Evolutionary conservation across 2,329 filamentous ascomycete species (phyloP), one percentile per base, ranked within the genome.

Genomic region (Coniosporium tulheliwenetii): DNA sequence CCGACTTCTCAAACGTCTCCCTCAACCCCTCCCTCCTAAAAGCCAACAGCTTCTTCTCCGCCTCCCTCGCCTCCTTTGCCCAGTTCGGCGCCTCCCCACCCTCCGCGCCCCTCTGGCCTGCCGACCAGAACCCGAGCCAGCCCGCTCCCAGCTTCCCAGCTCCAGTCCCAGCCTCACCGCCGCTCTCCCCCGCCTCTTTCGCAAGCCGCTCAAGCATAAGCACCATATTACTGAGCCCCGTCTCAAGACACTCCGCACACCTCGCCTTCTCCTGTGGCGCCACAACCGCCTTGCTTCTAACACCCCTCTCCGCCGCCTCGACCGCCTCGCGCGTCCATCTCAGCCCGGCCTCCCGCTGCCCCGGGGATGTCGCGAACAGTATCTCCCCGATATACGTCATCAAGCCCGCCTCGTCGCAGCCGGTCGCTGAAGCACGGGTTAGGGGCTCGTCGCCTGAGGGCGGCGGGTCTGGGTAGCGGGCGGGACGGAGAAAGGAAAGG

Each of bases 351-450:
- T 84, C 77, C 39, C 67, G 65, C 13, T 58, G 64, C 13, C 55
- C 48, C 8, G 45, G 66, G 62, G n/a, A 70, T 4, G 73, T 73
- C 0, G 84, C 75, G 58, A 82, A 95, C 30, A 96, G 71, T 39
- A 96, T 93, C 63, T 96, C 89, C 43, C 89, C 89, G 46, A 96
- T 89, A 59, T 94, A 91, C 16, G 86, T 72, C 68, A 85, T 86
- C 10, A 95, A 63, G 0, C 77, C 85, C 2, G 86, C 85, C 59
- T 95, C 87, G 48, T 91, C 81, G 59, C 87, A 95, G 5, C 83
- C 76, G 2, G 44, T 42, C 26, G 70, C 66, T 8, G 75, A 55
- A 41, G 73, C 74, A 37, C 84, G 79, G 42, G 70, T 61, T 0
- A 87, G 76, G 0, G 79, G 69, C 2, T 73, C 62, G 37, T 81